Evolutionary conservation across 768 basidiomycete genomes (phyloP), one percentile per base, ranked within the genome.

Genomic region (Kwoniella botswanensis): DNA sequence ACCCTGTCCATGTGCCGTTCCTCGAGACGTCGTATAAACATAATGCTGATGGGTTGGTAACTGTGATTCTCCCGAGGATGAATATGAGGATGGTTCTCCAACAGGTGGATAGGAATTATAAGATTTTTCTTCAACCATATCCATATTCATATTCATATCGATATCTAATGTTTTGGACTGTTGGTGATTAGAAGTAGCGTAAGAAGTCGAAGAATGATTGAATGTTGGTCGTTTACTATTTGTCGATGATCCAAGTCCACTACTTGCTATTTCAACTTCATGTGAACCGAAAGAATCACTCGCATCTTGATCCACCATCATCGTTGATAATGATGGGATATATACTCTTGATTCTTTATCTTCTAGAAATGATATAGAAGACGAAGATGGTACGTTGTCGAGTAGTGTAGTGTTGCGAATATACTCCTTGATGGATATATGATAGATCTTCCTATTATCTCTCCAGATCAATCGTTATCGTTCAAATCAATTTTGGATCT

Each of bases 181-280:
- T 24, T 15, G 62, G 11, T 42, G 65, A 66, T 2, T 41, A 44
- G 26, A 54, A 56, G 54, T 50, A 18, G 64, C 35, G 55, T 53
- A 67, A 26, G 70, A 71, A 3, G 75, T 76, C 15, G 69, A 66
- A 17, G 75, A 70, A 57, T 76, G 75, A 5, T 63, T 26, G 61
- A 76, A 76, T 6, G 64, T 42, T 55, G 75, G 75, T 70, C 75
- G 67, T 66, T 76, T 67, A 29, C 71, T 67, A 6, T 41, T 44
- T 12, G 24, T 43, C 22, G 29, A 43, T 24, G 55, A 50, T 43
- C 43, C 46, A 11, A 57, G 29, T 15, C 15, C 13, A 2, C 46
- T 18, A 50, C 46, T 50, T 18, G 12, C 46, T 15, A 50, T 50
- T 50, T 50, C 46, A 15, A 50, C 18, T 13, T 50, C 46, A 18